phyloP scores from a whole-genome alignment of 345 rosid genomes.

The Aquilaria sinensis region DNA sequence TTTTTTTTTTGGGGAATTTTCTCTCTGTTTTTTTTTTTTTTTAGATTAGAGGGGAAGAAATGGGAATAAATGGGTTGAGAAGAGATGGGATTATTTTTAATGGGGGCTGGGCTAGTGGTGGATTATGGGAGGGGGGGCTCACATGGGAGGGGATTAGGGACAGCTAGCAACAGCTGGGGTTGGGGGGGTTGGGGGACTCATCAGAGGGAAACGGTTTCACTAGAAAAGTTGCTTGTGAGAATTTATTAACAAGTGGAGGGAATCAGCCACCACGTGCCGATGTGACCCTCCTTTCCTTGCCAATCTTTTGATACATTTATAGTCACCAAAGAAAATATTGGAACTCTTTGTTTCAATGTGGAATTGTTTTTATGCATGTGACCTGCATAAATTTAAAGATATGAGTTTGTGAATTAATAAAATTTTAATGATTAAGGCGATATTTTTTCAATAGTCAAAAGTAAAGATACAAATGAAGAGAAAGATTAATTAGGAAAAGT shows the following conservation, averaged over 20 bases:
- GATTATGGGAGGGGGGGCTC: constrained; percentile 21
- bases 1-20: no score
- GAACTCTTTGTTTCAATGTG: neutral
- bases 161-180: constrained; percentile 64
- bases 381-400: neutral
- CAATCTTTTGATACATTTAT: neutral
- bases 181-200: neutral
- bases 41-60: no score
- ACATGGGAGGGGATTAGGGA: constrained; percentile 36
- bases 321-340: neutral
- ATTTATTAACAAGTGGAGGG: constrained; percentile 18
- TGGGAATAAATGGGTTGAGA: neutral
- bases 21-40: no score
- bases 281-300: constrained; percentile 28
- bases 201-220: constrained; percentile 15
- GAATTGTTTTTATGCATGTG: neutral
- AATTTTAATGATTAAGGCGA: neutral
- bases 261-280: constrained; percentile 50
- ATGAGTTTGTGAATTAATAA: constrained; percentile 2
- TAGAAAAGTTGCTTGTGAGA: neutral
- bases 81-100: neutral
- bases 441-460: neutral
- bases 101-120: no score
- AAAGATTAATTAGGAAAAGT: no score
- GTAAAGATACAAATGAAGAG: constrained; percentile 20